These are phyloP conservation scores for Naganishia vishniacii DNA, from an alignment of 768 basidiomycete genomes.

Conservation along the genomic window DNA sequence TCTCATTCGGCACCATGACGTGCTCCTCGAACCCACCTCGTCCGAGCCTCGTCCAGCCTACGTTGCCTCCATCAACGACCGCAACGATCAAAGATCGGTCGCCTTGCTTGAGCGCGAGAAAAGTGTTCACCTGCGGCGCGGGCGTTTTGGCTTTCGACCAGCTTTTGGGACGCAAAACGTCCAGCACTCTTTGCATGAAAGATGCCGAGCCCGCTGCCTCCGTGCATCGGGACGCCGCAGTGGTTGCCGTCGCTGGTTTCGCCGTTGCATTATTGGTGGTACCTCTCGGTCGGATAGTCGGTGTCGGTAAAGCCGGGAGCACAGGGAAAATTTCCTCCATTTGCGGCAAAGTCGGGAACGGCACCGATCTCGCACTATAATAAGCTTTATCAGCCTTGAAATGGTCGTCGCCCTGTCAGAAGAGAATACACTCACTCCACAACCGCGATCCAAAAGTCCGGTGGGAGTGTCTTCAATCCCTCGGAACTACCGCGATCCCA, in stretches of 20 bases:
- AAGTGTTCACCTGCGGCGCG: slow-evolving; percentile 56
- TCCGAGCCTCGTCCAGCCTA: slow-evolving; percentile 81
- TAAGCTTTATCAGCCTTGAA: slow-evolving; percentile 2
- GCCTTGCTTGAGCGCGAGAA: slow-evolving; percentile 73
- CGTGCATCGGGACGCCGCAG: background rate
- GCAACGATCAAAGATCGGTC: slow-evolving; percentile 79
- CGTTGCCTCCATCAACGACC: slow-evolving; percentile 78
- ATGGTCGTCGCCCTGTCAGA: no score
- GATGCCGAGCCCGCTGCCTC: no score
- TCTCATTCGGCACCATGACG: slow-evolving; percentile 56
- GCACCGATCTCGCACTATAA: slow-evolving; percentile 69
- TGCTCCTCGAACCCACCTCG: slow-evolving; percentile 79
- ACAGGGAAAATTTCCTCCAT: slow-evolving; percentile 65
- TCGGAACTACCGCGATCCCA: slow-evolving; percentile 55
- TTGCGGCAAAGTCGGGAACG: slow-evolving; percentile 75
- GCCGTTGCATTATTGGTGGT: background rate
- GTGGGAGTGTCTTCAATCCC: slow-evolving; percentile 64
- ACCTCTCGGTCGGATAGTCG: slow-evolving; percentile 45
- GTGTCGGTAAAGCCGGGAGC: slow-evolving; percentile 61
- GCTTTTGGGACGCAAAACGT: background rate
- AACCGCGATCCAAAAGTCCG: slow-evolving; percentile 81
- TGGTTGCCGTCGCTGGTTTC: background rate
- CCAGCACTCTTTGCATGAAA: background rate
- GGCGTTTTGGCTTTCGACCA: background rate
- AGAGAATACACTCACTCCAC: slow-evolving; percentile 60